phyloP scores from a whole-genome alignment of 306 rosid genomes.

The Phaseolus lunatus region DNA sequence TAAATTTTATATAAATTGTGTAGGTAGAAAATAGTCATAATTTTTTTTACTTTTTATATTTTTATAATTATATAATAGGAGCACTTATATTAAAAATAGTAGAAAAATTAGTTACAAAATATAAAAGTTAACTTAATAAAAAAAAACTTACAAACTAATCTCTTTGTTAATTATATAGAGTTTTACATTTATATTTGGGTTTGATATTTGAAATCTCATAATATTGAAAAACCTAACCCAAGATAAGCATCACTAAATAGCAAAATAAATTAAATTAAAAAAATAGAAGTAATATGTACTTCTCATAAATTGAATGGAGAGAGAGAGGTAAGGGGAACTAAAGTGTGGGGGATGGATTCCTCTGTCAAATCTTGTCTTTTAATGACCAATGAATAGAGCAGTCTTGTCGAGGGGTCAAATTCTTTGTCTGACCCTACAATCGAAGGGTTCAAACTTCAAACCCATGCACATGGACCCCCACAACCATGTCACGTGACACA shows the following conservation, averaged over 20 bases:
- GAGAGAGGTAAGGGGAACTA: neutral
- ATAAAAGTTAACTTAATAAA: too few species aligned
- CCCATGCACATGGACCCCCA: slow-evolving; percentile 43
- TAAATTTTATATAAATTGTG: too few species aligned
- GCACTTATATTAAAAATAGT: too few species aligned
- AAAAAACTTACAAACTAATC: too few species aligned
- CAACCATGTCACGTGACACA: slow-evolving; percentile 48
- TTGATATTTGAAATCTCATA: too few species aligned
- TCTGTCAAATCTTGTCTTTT: slow-evolving; percentile 62
- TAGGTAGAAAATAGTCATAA: too few species aligned
- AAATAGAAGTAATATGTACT: slow-evolving; percentile 1
- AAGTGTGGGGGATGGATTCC: slow-evolving; percentile 54
- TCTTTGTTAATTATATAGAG: too few species aligned
- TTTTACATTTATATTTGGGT: too few species aligned
- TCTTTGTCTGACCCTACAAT: slow-evolving; percentile 49
- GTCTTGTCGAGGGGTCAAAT: slow-evolving; percentile 56
- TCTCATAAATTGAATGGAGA: slow-evolving; percentile 1
- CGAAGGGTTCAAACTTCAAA: slow-evolving; percentile 47
- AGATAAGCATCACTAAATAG: neutral
- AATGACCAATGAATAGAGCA: slow-evolving; percentile 51
- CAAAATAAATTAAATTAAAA: neutral
- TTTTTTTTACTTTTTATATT: too few species aligned
- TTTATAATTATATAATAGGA: too few species aligned
- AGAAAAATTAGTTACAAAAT: too few species aligned
- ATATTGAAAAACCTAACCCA: neutral